These are phyloP conservation scores for Annulohypoxylon maeteangense DNA, from an alignment of 495 filamentous ascomycete genomes.

Conservation along the genomic window DNA sequence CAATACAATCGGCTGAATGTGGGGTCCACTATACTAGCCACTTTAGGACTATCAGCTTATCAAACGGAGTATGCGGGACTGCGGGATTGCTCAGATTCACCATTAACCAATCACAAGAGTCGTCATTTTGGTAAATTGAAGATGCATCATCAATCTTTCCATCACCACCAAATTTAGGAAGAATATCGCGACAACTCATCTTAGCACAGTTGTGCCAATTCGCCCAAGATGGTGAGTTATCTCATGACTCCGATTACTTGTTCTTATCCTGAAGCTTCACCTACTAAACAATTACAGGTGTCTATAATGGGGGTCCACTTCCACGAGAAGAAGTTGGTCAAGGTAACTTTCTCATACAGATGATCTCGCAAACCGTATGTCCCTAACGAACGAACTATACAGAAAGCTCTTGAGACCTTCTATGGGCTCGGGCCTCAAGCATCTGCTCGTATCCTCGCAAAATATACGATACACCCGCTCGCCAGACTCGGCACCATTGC, in stretches of 20 bases:
- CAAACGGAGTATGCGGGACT: background rate
- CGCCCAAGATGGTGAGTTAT: constrained; percentile 38
- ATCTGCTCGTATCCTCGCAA: constrained; percentile 80
- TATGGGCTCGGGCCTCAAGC: constrained; percentile 84
- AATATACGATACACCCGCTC: constrained; percentile 83
- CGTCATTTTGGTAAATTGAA: constrained; percentile 11
- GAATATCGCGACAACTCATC: constrained; percentile 16
- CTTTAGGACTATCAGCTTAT: constrained; percentile 34
- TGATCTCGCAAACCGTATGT: background rate
- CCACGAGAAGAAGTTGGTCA: constrained; percentile 80
- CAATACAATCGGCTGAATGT: background rate
- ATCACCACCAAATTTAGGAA: constrained; percentile 8
- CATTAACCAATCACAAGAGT: constrained; percentile 13
- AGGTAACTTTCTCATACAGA: constrained; percentile 60
- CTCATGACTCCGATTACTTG: background rate
- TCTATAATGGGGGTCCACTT: constrained; percentile 89
- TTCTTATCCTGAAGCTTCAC: background rate
- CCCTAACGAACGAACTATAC: constrained; percentile 22
- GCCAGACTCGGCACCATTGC: constrained; percentile 77
- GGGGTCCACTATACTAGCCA: constrained; percentile 29
- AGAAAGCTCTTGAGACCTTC: constrained; percentile 89
- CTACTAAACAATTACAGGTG: constrained; percentile 63
- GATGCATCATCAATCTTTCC: background rate
- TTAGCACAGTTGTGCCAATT: constrained; percentile 5
- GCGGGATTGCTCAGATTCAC: background rate